Base-by-base conservation (phyloP, 495 filamentous ascomycete species). In the Cetradonia linearis region DNA sequence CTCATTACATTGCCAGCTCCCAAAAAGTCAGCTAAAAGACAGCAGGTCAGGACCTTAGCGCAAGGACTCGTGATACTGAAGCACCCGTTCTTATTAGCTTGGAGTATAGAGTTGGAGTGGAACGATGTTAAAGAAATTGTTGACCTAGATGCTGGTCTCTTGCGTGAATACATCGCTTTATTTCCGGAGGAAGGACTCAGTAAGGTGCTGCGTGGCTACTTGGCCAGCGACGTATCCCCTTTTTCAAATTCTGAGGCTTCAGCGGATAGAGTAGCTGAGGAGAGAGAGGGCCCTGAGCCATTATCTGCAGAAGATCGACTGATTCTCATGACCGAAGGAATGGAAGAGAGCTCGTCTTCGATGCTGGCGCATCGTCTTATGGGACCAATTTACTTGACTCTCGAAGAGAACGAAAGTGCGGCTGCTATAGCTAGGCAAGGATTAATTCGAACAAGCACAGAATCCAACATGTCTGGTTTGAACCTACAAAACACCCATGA, bases 1-100 rank as follows among this genome's bases (percentile, higher is more conserved):
- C 77, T 98, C 10, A 66, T 84, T 1, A 84, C 87, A 48, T 70
- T 86, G 20, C 83, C 85, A 5, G 62, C 72, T 7, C 78, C 84
- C 28, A 67, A 84, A 54, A 97, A 96, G 69, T 60, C 69, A 4
- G 70, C 72, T 5, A 90, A 95, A 67, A 77, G 86, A 34, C 74
- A 80, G 18, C 81, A 86, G 44, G 85, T 95, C 2, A 71, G 80
- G 66, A 86, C 85, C 56, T 71, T 90, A 47, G 91, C 91, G 0
- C 81, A 83, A 49, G 93, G 89, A 59, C 90, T 97, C 84, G 92
- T 98, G 53, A 91, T 96, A 63, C 88, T 98, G 68, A 91, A 92
- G 63, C 89, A 96, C 68, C 90, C 90, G 1, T 96, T 87, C 71
- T 81, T 86, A 59, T 75, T 94, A 27, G 93, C 93, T 3, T 98